Conservation (phyloP, 345 rosid species). For the Sisymbrium irio region DNA sequence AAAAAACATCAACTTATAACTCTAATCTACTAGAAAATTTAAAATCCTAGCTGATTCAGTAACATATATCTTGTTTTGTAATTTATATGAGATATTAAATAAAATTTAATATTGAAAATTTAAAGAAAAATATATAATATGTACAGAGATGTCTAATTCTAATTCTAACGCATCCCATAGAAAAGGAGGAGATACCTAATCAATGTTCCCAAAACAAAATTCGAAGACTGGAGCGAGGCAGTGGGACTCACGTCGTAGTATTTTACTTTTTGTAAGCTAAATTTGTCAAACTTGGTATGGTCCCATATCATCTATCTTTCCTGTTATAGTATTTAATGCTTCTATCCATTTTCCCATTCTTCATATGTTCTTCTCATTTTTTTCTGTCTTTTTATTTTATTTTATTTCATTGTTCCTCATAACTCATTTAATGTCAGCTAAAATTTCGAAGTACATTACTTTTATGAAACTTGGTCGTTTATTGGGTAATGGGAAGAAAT, state of each 20-base stretch:
- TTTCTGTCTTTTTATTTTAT: neutral
- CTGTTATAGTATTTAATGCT: conserved; percentile 28
- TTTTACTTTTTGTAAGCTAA: neutral
- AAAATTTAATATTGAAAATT: too few species aligned
- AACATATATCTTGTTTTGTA: neutral
- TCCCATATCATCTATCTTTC: conserved; percentile 23
- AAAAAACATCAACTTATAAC: too few species aligned
- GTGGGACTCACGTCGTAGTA: neutral
- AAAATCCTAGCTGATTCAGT: neutral
- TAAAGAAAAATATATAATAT: too few species aligned
- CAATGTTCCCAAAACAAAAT: neutral
- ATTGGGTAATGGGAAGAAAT: neutral
- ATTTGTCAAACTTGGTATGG: conserved; percentile 14
- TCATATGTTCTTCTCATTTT: conserved; percentile 9
- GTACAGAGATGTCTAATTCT: too few species aligned
- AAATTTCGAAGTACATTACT: neutral
- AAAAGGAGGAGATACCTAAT: neutral
- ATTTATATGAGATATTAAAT: too few species aligned
- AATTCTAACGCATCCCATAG: too few species aligned
- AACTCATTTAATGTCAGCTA: neutral
- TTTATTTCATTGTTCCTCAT: conserved; percentile 15
- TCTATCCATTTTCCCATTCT: conserved; percentile 1
- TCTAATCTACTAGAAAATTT: too few species aligned
- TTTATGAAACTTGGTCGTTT: neutral
- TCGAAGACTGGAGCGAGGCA: neutral